These are phyloP conservation scores for Geosmithia morbida DNA, from an alignment of 2,329 filamentous ascomycete genomes.

Conservation along the genomic window DNA sequence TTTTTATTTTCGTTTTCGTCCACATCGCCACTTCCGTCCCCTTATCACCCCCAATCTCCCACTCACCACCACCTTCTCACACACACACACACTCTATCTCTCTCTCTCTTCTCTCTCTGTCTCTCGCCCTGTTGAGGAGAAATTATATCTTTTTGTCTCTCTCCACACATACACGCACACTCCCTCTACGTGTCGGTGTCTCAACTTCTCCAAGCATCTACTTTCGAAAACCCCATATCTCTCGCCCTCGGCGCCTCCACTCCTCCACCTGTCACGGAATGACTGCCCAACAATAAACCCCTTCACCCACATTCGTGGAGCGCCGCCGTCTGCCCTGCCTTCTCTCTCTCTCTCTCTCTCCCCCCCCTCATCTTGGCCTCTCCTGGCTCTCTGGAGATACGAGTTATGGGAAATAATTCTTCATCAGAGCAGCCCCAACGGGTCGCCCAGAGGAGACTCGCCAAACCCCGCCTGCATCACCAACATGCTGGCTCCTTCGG, in stretches of 20 bases:
- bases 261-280: background rate
- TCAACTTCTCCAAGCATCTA: too few relatives aligned
- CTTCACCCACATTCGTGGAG: background rate
- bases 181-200: background rate
- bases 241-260: background rate
- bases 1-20: background rate
- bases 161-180: background rate
- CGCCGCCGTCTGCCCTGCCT: background rate
- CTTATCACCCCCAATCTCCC: background rate
- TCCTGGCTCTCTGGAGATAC: background rate
- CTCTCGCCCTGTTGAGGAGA: background rate
- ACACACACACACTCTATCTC: too few relatives aligned
- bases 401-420: conserved; percentile 33
- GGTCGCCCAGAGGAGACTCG: conserved; percentile 29
- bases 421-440: conserved; percentile 27
- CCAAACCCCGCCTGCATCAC: conserved; percentile 30
- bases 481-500: conserved; percentile 17
- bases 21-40: background rate
- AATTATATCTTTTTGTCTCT: background rate
- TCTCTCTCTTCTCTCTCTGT: background rate
- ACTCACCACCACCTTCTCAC: background rate
- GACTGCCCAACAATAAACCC: conserved; percentile 1
- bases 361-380: background rate
- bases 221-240: background rate
- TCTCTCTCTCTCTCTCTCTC: background rate